Base-by-base conservation (phyloP, 371 early-diverging fungal genomes). In the Fennellomyces sp. region DNA sequence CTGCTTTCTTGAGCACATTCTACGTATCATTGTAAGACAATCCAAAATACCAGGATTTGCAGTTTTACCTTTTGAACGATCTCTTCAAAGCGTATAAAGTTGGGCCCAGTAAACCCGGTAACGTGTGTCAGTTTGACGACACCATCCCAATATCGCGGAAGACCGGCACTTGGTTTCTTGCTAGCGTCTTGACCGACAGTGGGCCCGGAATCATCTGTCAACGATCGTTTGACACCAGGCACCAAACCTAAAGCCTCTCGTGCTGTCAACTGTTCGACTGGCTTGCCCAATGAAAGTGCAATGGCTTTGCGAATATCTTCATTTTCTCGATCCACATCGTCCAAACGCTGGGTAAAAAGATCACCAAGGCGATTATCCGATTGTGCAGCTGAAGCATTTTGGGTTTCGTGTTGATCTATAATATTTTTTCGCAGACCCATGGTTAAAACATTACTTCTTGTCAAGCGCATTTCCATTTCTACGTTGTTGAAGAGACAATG, bases 211-310 rank as follows among this genome's bases (percentile, higher is more conserved):
- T 36, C 53, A 15, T 30, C 52, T 49, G 15, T 60, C 60, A 33
- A 62, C 8, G 25, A 8, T 4, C 51, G 51, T 21, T 59, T 59
- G 2, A 28, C 21, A 2, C 25, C 50, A 17, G 42, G 6, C 7
- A 51, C 39, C 19, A 52, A 13, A 1, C 33, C 30, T 1, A 78
- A 48, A 26, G 67, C 56, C 30, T 78, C 79, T 51, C 80, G 64
- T 13, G 80, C 76, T 30, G 80, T 80, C 17, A 80, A 49, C 23
- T 74, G 55, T 3, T 72, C 69, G 0, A 72, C 71, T 0, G 70
- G 56, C 52, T 80, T 80, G 15, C 73, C 76, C 8, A 80, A 52
- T 0, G 80, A 76, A 15, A 65, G 57, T 17, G 80, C 81, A 48
- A 80, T 61, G 1, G 81, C 77, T 13, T 28, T 27, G 28, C 63